Evolutionary conservation across 2,329 filamentous ascomycete genomes (phyloP), one percentile per base, ranked within the genome.

Genomic region (Cladosporium sp.): DNA sequence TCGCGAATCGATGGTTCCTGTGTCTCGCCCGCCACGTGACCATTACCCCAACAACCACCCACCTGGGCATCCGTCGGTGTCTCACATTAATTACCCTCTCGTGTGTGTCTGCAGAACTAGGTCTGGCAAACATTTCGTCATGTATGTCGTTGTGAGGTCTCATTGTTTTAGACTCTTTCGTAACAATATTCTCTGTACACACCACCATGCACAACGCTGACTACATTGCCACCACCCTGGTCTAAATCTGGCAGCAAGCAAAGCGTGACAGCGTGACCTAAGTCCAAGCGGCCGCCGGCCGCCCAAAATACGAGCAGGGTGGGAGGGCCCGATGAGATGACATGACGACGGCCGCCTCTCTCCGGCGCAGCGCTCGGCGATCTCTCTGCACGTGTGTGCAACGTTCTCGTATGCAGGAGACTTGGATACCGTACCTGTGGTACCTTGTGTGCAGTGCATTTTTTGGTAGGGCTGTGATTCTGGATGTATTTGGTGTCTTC

Each of bases 11-110:
- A 18, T 6, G 18, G 15, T 4, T 18, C 8, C 26, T 21, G 28
- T 55, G 52, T 55, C 52, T 55, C 52, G 52, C 15, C 26, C 52
- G 52, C 52, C 52, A 55, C 52, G 52, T 55, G 52, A 55, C 52
- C 28, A 55, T 55, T 55, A 34, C 52, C 52, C 52, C 52, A 55
- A 55, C 52, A 55, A 55, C 52, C 30, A 55, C 28, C 2, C 18
- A 30, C 49, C 36, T 41, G 36, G 36, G 36, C 36, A 44, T 21
- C 41, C 41, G 41, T 21, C 41, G 41, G 10, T 47, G 52, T 55
- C 52, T 55, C 52, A 55, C 10, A 14, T 55, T 55, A 55, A 55
- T 55, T 32, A 32, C 30, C 18, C 52, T n/a, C n/a, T 12, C 14
- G 34, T 36, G 15, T 55, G 12, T 36, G 30, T 55, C 2, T 55